Conservation (phyloP, 352 stramenopile genomes). For the Phytopythium chamaehyphon region DNA sequence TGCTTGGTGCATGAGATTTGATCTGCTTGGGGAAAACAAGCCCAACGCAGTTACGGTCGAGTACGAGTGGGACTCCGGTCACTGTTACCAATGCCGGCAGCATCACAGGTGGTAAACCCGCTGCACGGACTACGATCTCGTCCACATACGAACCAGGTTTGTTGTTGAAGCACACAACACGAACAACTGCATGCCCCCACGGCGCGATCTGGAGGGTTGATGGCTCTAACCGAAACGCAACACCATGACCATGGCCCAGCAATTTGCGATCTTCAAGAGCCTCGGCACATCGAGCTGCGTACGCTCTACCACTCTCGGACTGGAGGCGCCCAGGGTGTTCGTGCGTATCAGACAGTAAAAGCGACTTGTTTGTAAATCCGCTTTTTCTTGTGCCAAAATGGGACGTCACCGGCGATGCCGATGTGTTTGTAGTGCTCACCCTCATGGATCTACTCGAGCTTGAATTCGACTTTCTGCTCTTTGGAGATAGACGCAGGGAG, state of each 20-base stretch:
- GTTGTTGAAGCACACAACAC: constrained; percentile 73
- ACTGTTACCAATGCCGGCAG: constrained; percentile 50
- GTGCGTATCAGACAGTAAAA: constrained; percentile 30
- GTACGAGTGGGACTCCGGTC: constrained; percentile 45
- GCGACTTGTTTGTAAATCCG: constrained; percentile 13
- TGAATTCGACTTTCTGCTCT: not conserved
- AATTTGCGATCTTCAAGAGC: constrained; percentile 41
- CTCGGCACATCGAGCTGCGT: constrained; percentile 36
- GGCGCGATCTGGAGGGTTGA: constrained; percentile 31
- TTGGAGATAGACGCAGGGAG: not conserved
- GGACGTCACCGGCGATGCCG: not conserved
- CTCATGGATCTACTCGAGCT: constrained; percentile 9
- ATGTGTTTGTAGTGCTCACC: not conserved
- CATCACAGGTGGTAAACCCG: constrained; percentile 50
- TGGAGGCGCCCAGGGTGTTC: constrained; percentile 53
- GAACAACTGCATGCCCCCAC: constrained; percentile 54
- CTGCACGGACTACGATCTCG: constrained; percentile 52
- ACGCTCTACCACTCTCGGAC: constrained; percentile 39
- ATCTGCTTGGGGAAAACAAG: constrained; percentile 27
- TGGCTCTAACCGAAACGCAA: constrained; percentile 44
- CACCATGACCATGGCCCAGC: constrained; percentile 41
- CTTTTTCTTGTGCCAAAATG: not conserved
- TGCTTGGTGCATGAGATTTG: too few species aligned
- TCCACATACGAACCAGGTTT: constrained; percentile 66
- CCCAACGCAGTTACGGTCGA: constrained; percentile 68